Percentiles rank a stretch among this genome's conserved stretches.
These are phyloP conservation scores for Pseudogymnoascus destructans DNA, from an alignment of 2,329 filamentous ascomycete genomes.

Conservation along the genomic window DNA sequence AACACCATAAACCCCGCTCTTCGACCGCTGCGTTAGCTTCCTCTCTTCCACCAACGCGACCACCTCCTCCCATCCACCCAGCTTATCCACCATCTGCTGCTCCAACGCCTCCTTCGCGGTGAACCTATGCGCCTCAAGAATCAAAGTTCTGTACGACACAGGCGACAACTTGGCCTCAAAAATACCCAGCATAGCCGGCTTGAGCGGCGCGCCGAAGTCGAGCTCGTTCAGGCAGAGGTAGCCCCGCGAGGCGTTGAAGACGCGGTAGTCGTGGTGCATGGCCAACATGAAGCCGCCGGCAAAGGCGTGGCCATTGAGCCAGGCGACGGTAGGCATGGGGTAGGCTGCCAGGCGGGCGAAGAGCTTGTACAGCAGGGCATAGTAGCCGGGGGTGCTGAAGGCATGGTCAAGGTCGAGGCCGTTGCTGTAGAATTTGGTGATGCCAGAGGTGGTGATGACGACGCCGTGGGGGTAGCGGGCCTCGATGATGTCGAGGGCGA, in stretches of 20 bases:
- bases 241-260: constrained; percentile 58
- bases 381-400: constrained; percentile 46
- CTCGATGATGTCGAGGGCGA: constrained; percentile 65
- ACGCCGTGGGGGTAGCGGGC: constrained; percentile 52
- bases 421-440: constrained; percentile 72
- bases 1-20: constrained; percentile 53
- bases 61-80: constrained; percentile 52
- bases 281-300: constrained; percentile 71
- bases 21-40: constrained; percentile 46
- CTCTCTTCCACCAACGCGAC: constrained; percentile 46
- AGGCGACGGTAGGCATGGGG: constrained; percentile 71
- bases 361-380: constrained; percentile 47
- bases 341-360: constrained; percentile 51
- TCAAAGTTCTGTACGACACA: constrained; percentile 44
- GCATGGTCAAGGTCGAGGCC: constrained; percentile 65
- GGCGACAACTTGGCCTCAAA: constrained; percentile 56
- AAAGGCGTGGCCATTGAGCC: constrained; percentile 70
- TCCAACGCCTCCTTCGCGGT: constrained; percentile 48
- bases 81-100: constrained; percentile 53
- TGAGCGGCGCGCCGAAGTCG: constrained; percentile 63
- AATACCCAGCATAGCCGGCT: constrained; percentile 58
- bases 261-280: constrained; percentile 72
- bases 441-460: constrained; percentile 61
- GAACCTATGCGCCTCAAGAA: constrained; percentile 63
- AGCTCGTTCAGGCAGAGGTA: constrained; percentile 72